Evolutionary conservation across 2,329 filamentous ascomycete genomes (phyloP), one percentile per base, ranked within the genome.

Genomic region (Fusarium abutilonis): DNA sequence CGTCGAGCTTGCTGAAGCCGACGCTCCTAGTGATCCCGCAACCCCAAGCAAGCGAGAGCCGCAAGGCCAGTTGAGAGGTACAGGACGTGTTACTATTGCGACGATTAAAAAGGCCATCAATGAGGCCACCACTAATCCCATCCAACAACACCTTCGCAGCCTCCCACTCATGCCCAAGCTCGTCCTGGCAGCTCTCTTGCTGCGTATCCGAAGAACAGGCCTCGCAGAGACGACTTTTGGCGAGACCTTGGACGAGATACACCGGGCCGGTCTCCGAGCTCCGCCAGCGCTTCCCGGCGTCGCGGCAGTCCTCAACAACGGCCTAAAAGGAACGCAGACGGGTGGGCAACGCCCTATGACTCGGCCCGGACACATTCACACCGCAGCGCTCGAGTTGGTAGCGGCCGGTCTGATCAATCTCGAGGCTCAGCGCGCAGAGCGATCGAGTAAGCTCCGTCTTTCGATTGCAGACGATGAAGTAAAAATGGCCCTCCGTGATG

Each of bases 61-160:
- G 40, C 69, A 73, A 42, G 70, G 71, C 46, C 55, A 58, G 31
- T 47, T 67, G 11, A 70, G 68, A n/a, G 68, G 70, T 10, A 38
- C 47, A 32, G 71, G 77, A 53, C 85, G 89, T 47, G 95, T 99
- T 36, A 97, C 93, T 1, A 97, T 98, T 71, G 88, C 90, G 48
- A 97, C 92, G 4, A 90, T 98, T 74, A 96, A 96, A 76, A 88
- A 91, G 72, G 95, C 95, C 32, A 98, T 99, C 75, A 91, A 91
- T 70, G 95, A 99, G 78, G 93, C 94, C 6, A 98, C 94, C 1
- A 93, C 91, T 4, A 97, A 92, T 53, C 95, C 95, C 2, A 81
- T 97, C 55, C 94, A 97, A 73, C 92, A 95, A 73, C 93, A 93
- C 72, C 84, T 99, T 32, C 90, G 92, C 45, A 85, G 88, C 15